Evolutionary conservation across 441 rosid genomes (phyloP), one percentile per base, ranked within the genome.

Genomic region (Populus hybrid): DNA sequence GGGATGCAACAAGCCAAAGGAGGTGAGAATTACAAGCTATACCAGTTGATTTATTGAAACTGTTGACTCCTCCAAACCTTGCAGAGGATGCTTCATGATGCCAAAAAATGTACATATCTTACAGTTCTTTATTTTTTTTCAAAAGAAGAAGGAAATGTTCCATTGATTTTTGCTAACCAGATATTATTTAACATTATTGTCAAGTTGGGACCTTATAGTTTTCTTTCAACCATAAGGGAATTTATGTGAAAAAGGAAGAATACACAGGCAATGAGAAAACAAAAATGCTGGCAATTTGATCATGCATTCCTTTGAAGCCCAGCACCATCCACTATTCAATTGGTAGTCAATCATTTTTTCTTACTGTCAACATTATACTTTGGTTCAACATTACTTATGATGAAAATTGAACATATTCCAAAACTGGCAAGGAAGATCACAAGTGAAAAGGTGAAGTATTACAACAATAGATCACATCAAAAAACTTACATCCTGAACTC

Each of bases 401-500:
- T 18, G 64, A 66, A 65, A 7, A 45, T 45, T 20, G 11, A 28
- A 20, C 33, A 40, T 66, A 50, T 69, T 40, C 56, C 40, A 11
- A 23, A 21, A 31, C 11, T 7, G 50, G 38, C 26, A 78, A 29
- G 29, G 18, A 26, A 21, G 50, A 35, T n/a, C 20, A 45, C 20
- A 14, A 21, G 20, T 73, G 20, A 42, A 26, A 7, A 45, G 23
- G 20, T 21, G 20, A 42, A 26, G 9, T 35, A 33, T 64, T 7
- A 28, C 20, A n/a, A 65, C 24, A 68, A 73, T 40, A 74, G 7
- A 11, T 61, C 72, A 65, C 16, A 81, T 68, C 31, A 28, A 77
- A 77, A 40, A 83, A 82, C 90, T 89, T 90, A 94, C 99, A 87
- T 94, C 97, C 89, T 94, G 89, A 66, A 96, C 97, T 92, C 95